Conservation (phyloP, 306 rosid species). For the Fragaria nilgerrensis region DNA sequence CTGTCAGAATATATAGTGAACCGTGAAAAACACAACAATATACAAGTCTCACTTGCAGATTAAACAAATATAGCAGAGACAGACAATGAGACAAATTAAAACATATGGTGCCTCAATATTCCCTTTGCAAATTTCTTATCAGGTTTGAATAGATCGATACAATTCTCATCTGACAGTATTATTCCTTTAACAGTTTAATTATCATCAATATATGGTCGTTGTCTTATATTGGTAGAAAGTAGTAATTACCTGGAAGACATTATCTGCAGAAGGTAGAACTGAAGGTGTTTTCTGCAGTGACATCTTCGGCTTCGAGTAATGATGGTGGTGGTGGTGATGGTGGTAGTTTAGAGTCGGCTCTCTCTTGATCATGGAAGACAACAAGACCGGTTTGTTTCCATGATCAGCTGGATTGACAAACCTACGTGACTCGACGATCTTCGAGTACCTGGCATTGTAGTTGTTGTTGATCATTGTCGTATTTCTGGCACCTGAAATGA, state of each 20-base stretch:
- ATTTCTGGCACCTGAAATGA: constrained; percentile 44
- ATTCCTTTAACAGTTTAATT: neutral
- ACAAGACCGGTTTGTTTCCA: neutral
- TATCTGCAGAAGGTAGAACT: constrained; percentile 22
- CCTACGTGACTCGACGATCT: constrained; percentile 47
- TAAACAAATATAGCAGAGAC: neutral
- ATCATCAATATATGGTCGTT: neutral
- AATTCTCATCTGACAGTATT: neutral
- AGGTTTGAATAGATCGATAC: neutral
- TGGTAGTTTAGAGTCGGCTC: constrained; percentile 11
- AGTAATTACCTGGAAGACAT: constrained; percentile 57
- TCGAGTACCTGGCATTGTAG: constrained; percentile 51
- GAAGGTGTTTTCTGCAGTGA: constrained; percentile 30
- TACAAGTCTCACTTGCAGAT: neutral
- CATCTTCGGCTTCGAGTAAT: constrained; percentile 17
- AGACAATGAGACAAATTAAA: neutral
- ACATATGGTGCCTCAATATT: neutral
- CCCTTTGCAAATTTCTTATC: neutral
- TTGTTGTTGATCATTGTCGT: constrained; percentile 31
- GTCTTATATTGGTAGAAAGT: neutral
- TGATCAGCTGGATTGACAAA: neutral
- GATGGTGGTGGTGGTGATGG: constrained; percentile 1
- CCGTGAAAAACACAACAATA: neutral
- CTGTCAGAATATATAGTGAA: neutral
- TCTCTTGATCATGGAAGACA: constrained; percentile 1